phyloP scores from a whole-genome alignment of 2,329 filamentous ascomycete genomes.

The Dendryphion nanum region DNA sequence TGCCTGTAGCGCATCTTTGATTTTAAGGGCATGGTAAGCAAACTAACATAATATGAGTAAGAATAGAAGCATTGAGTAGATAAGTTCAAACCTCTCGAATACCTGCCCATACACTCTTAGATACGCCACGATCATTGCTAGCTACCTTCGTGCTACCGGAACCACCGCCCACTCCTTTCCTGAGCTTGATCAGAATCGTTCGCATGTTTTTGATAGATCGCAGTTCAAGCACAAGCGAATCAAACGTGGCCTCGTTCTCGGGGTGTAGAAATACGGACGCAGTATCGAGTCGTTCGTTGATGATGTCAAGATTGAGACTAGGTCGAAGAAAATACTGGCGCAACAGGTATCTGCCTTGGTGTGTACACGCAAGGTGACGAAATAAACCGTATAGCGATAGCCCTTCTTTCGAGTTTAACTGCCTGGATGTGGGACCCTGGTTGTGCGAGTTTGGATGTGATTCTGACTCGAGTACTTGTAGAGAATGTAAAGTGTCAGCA shows the following conservation, averaged over 20 bases:
- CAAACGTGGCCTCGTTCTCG: conserved; percentile 61
- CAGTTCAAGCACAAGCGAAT: conserved; percentile 60
- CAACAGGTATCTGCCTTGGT: conserved; percentile 72
- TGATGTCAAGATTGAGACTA: conserved; percentile 64
- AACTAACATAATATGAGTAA: conserved; percentile 53
- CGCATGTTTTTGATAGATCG: conserved; percentile 75
- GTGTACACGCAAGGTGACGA: conserved; percentile 68
- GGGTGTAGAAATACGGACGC: conserved; percentile 66
- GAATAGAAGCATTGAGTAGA: neutral
- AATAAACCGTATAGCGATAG: conserved; percentile 85
- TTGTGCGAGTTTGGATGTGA: conserved; percentile 79
- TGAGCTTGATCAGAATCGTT: conserved; percentile 65
- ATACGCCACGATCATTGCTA: conserved; percentile 55
- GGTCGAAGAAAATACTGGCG: conserved; percentile 82
- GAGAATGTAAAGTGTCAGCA: conserved; percentile 72
- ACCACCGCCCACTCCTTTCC: conserved; percentile 69
- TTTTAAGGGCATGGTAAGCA: conserved; percentile 65
- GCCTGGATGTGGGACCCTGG: conserved; percentile 63
- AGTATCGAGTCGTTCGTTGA: conserved; percentile 69
- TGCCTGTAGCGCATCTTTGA: conserved; percentile 63
- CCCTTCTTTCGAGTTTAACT: conserved; percentile 71
- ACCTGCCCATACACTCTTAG: conserved; percentile 70
- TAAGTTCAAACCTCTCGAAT: conserved; percentile 51
- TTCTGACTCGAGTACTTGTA: conserved; percentile 84
- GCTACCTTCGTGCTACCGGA: conserved; percentile 36